Percentiles rank a stretch among this genome's conserved stretches.
These are phyloP conservation scores for Thelonectria blattea DNA, from an alignment of 2,329 filamentous ascomycete species.

Conservation along the genomic window DNA sequence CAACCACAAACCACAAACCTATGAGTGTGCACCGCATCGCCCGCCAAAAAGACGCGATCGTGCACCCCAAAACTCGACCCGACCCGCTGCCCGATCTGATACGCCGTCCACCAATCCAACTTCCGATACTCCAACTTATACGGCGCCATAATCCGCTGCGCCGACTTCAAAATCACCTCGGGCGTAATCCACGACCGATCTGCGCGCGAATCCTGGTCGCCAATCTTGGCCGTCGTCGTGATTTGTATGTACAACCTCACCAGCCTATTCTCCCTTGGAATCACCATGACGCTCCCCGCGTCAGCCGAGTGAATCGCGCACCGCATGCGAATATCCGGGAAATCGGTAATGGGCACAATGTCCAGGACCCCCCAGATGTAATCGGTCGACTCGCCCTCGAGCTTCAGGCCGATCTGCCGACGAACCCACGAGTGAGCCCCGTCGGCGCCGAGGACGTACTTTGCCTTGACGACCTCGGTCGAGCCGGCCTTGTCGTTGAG, in stretches of 20 bases:
- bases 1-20: conserved; percentile 2
- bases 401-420: conserved; percentile 32
- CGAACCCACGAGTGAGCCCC: conserved; percentile 38
- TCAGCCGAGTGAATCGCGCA: conserved; percentile 36
- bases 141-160: conserved; percentile 58
- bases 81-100: conserved; percentile 69
- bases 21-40: conserved; percentile 67
- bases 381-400: conserved; percentile 38
- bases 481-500: conserved; percentile 23
- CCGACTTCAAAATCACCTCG: conserved; percentile 56
- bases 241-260: conserved; percentile 34
- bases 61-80: conserved; percentile 26
- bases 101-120: conserved; percentile 38
- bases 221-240: conserved; percentile 17
- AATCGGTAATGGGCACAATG: conserved; percentile 36
- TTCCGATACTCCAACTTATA: conserved; percentile 52
- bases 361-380: conserved; percentile 40
- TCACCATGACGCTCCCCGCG: conserved; percentile 36
- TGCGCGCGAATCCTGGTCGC: conserved; percentile 16
- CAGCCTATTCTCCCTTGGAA: conserved; percentile 36
- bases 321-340: conserved; percentile 39
- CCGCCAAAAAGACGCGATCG: conserved; percentile 68
- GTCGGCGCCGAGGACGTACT: conserved; percentile 33
- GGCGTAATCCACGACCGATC: conserved; percentile 23
- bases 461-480: conserved; percentile 19